A percentile compares a stretch with the other conserved stretches of the same genome.
These are phyloP conservation scores for Cenchrus americanus DNA, from an alignment of 176 grass and related monocot species.

Conservation along the genomic window DNA sequence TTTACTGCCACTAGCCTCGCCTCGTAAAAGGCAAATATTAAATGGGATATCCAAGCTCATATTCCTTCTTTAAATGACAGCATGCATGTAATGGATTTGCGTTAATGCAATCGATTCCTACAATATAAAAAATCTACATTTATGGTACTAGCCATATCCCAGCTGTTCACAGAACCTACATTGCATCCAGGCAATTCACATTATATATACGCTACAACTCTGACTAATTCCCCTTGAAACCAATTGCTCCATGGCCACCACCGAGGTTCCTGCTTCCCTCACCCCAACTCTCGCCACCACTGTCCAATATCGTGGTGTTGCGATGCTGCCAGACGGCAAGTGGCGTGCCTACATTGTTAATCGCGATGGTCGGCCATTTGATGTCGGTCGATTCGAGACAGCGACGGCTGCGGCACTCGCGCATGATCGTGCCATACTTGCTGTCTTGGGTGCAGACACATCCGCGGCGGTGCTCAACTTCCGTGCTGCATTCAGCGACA, in stretches of 20 bases:
- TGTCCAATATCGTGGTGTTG: neutral
- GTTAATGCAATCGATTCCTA: neutral
- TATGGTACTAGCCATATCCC: neutral
- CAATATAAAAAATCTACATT: neutral
- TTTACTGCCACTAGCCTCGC: neutral
- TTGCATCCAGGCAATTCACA: neutral
- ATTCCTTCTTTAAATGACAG: neutral
- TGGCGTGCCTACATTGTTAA: conserved; percentile 5
- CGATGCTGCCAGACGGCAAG: neutral
- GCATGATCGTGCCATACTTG: conserved; percentile 32
- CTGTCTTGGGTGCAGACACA: neutral
- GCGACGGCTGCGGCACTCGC: conserved; percentile 9
- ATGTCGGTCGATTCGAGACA: neutral
- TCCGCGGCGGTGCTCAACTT: neutral
- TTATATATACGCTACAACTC: neutral
- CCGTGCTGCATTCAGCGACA: conserved; percentile 26
- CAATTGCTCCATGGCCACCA: neutral
- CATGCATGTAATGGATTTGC: neutral
- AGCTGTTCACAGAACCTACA: neutral
- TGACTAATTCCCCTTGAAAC: neutral
- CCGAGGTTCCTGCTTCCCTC: no score
- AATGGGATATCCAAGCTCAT: neutral
- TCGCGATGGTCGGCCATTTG: neutral
- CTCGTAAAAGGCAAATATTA: neutral
- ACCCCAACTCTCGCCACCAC: no score